These are phyloP conservation scores for Exophiala aquamarina DNA, from an alignment of 2,329 filamentous ascomycete species.

Conservation along the genomic window DNA sequence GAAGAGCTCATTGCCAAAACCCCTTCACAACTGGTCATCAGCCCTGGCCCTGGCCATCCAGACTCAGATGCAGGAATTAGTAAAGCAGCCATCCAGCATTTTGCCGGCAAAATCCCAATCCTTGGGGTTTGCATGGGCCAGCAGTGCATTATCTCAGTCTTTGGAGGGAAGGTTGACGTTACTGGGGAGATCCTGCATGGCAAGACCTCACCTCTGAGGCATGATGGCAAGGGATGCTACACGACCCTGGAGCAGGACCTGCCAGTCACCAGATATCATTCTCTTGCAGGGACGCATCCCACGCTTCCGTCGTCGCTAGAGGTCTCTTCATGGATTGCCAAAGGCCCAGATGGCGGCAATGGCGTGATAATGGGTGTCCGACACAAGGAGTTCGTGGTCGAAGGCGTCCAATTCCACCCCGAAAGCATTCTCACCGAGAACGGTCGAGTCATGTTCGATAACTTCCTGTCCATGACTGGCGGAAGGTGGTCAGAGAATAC, in stretches of 20 bases:
- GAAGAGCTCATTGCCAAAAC: slow-evolving; percentile 79
- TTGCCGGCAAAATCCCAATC: slow-evolving; percentile 90
- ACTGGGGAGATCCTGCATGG: slow-evolving; percentile 96
- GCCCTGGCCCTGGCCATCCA: slow-evolving; percentile 92
- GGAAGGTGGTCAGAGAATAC: slow-evolving; percentile 70
- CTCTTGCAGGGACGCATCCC: slow-evolving; percentile 84
- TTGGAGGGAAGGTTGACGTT: slow-evolving; percentile 85
- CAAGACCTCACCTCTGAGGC: slow-evolving; percentile 87
- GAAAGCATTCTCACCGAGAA: slow-evolving; percentile 94
- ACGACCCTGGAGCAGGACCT: slow-evolving; percentile 74
- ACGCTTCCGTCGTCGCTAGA: slow-evolving; percentile 85
- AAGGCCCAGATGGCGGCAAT: slow-evolving; percentile 70
- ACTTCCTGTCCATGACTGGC: slow-evolving; percentile 83
- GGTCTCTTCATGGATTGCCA: slow-evolving; percentile 83
- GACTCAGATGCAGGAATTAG: slow-evolving; percentile 89
- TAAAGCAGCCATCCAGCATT: slow-evolving; percentile 85
- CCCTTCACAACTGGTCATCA: slow-evolving; percentile 91
- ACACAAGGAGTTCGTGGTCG: slow-evolving; percentile 86
- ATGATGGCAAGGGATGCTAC: slow-evolving; percentile 92
- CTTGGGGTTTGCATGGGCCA: slow-evolving; percentile 99
- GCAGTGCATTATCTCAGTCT: slow-evolving; percentile 96
- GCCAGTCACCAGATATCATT: slow-evolving; percentile 93
- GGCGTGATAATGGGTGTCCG: slow-evolving; percentile 96
- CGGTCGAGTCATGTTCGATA: slow-evolving; percentile 84
- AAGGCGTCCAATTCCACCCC: slow-evolving; percentile 96